These are phyloP conservation scores for Trametes gibbosa DNA, from an alignment of 768 basidiomycete genomes.

Conservation along the genomic window DNA sequence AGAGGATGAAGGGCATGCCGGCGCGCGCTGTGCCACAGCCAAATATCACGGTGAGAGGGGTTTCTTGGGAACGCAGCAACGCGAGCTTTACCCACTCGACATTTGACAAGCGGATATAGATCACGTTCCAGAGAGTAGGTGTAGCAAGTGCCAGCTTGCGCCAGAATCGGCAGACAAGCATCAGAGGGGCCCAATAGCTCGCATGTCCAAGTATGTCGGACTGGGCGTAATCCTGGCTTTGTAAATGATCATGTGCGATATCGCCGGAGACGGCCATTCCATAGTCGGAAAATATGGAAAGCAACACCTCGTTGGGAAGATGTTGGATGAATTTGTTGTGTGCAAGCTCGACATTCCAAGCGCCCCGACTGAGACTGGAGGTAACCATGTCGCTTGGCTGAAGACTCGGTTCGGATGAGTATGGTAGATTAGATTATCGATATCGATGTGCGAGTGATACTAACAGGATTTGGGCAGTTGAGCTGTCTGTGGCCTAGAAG, in stretches of 20 bases:
- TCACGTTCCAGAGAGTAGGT: slow-evolving; percentile 1
- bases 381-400: too few species aligned
- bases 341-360: too few species aligned
- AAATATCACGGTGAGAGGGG: neutral
- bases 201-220: neutral
- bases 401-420: too few species aligned
- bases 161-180: slow-evolving; percentile 16
- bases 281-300: neutral
- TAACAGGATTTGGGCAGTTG: too few species aligned
- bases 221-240: neutral
- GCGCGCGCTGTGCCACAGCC: too few species aligned
- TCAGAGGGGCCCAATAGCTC: neutral
- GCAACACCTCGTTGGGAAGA: neutral
- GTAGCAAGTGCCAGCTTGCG: neutral
- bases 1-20: neutral
- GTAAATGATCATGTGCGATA: neutral
- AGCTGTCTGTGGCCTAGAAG: too few species aligned
- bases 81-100: neutral
- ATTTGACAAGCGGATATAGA: neutral
- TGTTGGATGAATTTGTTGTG: neutral
- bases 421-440: too few species aligned
- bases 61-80: neutral
- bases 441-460: too few species aligned
- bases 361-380: too few species aligned
- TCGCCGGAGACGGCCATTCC: neutral